These are phyloP conservation scores for Cladosporium velox DNA, from an alignment of 2,329 filamentous ascomycete species.

Conservation along the genomic window DNA sequence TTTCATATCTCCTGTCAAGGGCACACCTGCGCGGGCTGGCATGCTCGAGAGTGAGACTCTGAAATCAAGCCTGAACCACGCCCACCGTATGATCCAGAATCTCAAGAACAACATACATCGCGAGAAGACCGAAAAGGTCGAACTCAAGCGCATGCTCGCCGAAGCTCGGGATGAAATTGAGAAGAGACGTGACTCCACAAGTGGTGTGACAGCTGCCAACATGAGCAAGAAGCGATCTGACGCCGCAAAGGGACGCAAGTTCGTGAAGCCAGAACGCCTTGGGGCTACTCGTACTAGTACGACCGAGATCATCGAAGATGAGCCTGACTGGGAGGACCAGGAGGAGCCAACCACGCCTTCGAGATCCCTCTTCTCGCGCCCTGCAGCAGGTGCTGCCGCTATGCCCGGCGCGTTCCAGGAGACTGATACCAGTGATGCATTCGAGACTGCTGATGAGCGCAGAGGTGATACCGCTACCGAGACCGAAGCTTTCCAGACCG, in stretches of 20 bases:
- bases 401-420: constrained; percentile 35
- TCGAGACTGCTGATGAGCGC: constrained; percentile 77
- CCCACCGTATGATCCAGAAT: constrained; percentile 94
- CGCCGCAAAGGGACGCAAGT: constrained; percentile 66
- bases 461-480: constrained; percentile 58
- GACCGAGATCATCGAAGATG: constrained; percentile 78
- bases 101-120: constrained; percentile 92
- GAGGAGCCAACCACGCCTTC: constrained; percentile 61
- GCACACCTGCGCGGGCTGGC: constrained; percentile 78
- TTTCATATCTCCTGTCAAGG: constrained; percentile 78
- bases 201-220: constrained; percentile 47
- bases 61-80: constrained; percentile 90
- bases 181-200: constrained; percentile 54
- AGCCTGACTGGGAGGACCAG: constrained; percentile 90
- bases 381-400: constrained; percentile 35
- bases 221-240: constrained; percentile 62
- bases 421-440: constrained; percentile 55
- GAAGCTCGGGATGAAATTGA: constrained; percentile 92
- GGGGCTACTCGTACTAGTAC: constrained; percentile 72
- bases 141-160: constrained; percentile 91
- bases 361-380: constrained; percentile 36
- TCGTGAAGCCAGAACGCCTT: constrained; percentile 66
- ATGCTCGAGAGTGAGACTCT: constrained; percentile 94
- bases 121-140: constrained; percentile 97
- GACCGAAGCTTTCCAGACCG: constrained; percentile 93